Evolutionary conservation across 1,139 yeast genomes (phyloP), one percentile per base, ranked within the genome.

Genomic region (Suhomyces atakaporum): DNA sequence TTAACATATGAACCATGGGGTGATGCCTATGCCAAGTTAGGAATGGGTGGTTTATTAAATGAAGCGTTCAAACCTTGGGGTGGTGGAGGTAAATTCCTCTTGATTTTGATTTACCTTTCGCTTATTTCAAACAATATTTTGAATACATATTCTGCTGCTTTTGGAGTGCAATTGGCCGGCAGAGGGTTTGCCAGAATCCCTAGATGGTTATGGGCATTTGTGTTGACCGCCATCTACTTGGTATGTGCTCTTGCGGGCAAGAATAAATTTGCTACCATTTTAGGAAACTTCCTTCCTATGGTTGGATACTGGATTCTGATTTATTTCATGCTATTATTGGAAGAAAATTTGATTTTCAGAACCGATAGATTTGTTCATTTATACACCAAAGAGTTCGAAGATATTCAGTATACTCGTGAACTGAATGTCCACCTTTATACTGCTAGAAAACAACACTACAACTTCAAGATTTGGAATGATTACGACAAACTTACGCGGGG

Each of bases 231-330:
- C 1, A 64, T 85, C 15, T 83, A 81, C 50, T 67, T 86, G 49
- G 79, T 84, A 1, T 75, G 84, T 56, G 83, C 92, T 1, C 55
- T 84, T 36, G 92, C 79, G 9, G 97, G 97, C 8, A 74, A 87
- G 51, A 68, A 84, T 58, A 79, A 81, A 50, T 84, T 89, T 56
- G 73, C 89, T 30, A 72, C 80, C 3, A 87, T 88, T 44, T 67
- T 89, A 53, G 79, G 89, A n/a, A 89, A 88, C 54, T 89, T 89
- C 65, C 68, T 89, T 49, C 96, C 97, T 7, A 88, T 89, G 96
- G 78, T 89, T 43, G 96, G 96, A 1, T 89, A 89, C 63, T 89
- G 97, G 97, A 77, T 86, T 36, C 80, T 92, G 36, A 86, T 89
- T 66, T 89, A 88, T 60, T 79, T 84, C 51, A 76, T 79, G 18